Evolutionary conservation across 2,329 filamentous ascomycete species (phyloP).

Genomic region (Cytospora piceicola): DNA sequence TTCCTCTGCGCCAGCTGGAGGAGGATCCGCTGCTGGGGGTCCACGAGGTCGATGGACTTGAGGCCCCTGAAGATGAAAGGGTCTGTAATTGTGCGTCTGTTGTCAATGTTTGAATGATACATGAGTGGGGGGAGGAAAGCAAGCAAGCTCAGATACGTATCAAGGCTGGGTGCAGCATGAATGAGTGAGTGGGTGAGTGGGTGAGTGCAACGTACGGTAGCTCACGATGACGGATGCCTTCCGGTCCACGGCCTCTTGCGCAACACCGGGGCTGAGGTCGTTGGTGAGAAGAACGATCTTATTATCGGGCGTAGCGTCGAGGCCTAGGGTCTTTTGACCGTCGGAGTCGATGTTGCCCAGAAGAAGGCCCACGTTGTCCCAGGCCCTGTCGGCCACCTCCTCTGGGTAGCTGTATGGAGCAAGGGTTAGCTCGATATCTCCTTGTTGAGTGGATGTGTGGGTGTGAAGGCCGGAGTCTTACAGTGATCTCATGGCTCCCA

Average conservation of each 20-base stretch:
- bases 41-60: slow-evolving; percentile 81
- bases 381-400: slow-evolving; percentile 82
- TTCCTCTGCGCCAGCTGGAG: slow-evolving; percentile 81
- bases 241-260: slow-evolving; percentile 82
- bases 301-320: slow-evolving; percentile 36
- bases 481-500: slow-evolving; percentile 79
- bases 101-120: background rate
- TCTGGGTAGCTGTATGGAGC: slow-evolving; percentile 74
- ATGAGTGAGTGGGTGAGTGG: no score
- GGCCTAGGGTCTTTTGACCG: slow-evolving; percentile 33
- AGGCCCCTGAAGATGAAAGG: slow-evolving; percentile 95
- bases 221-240: slow-evolving; percentile 80
- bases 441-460: background rate
- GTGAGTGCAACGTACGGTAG: slow-evolving; percentile 67
- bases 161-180: background rate
- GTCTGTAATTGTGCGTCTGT: slow-evolving; percentile 55
- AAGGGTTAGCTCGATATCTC: slow-evolving; percentile 12
- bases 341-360: slow-evolving; percentile 46
- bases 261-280: slow-evolving; percentile 87
- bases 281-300: slow-evolving; percentile 68
- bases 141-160: background rate
- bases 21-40: slow-evolving; percentile 86
- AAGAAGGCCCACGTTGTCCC: slow-evolving; percentile 95
- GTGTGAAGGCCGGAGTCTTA: slow-evolving; percentile 48
- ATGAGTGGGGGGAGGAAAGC: background rate